Percentiles rank a stretch among this genome's conserved stretches.
These are phyloP conservation scores for Comarum palustre DNA, from an alignment of 306 rosid genomes.

Conservation along the genomic window DNA sequence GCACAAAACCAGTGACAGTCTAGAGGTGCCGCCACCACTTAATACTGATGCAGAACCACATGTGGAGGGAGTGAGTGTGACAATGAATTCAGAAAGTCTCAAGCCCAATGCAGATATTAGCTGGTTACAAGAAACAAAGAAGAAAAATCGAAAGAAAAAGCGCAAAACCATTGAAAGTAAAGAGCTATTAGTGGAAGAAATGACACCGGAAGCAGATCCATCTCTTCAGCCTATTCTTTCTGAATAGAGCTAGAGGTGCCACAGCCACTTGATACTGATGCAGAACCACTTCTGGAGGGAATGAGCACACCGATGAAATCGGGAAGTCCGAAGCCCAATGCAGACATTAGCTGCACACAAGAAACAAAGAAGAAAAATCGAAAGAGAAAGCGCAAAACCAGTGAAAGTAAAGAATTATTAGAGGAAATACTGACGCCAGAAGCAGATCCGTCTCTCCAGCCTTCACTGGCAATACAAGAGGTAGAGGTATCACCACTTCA, in stretches of 20 bases:
- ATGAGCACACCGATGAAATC: constrained; percentile 23
- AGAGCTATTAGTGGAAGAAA: constrained; percentile 21
- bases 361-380: background rate
- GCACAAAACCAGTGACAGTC: background rate
- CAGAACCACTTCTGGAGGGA: background rate
- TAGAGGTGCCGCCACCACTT: background rate
- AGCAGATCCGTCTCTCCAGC: constrained; percentile 17
- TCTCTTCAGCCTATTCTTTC: constrained; percentile 15
- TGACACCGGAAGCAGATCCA: constrained; percentile 19
- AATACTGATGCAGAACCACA: background rate
- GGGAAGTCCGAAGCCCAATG: constrained; percentile 8
- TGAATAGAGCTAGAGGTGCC: background rate
- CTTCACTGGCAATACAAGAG: constrained; percentile 3
- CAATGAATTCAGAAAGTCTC: constrained; percentile 23
- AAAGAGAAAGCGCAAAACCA: background rate
- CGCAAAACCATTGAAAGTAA: constrained; percentile 12
- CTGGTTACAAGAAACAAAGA: background rate
- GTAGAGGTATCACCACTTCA: background rate
- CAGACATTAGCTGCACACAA: background rate
- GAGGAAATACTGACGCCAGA: constrained; percentile 22
- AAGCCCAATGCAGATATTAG: background rate
- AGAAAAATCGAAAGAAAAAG: background rate
- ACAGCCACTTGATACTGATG: background rate
- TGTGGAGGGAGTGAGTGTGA: constrained; percentile 10
- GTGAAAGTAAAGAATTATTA: constrained; percentile 18